Conservation (phyloP, 306 rosid genomes). For the Clitoria ternatea region DNA sequence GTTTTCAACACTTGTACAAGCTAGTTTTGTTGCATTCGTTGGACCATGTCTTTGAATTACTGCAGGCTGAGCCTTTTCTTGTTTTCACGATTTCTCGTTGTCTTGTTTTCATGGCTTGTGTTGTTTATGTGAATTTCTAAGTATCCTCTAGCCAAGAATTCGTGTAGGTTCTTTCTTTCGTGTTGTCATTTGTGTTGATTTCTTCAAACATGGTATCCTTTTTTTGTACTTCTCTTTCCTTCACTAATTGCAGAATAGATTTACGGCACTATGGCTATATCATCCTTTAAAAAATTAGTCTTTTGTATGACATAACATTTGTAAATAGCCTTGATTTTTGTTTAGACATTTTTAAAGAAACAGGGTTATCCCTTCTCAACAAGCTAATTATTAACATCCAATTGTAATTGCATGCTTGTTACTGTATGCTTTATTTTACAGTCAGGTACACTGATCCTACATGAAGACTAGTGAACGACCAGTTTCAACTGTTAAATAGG, state of each 20-base stretch:
- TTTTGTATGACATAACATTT: neutral
- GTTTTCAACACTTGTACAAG: neutral
- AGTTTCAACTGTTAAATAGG: constrained; percentile 31
- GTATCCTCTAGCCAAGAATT: neutral
- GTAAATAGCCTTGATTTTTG: no score
- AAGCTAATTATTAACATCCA: neutral
- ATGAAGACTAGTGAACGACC: constrained; percentile 39
- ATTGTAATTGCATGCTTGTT: neutral
- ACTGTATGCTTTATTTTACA: constrained; percentile 30
- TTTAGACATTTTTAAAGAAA: neutral
- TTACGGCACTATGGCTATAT: neutral
- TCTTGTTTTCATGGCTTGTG: neutral
- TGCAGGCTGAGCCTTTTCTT: neutral
- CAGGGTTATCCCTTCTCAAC: neutral
- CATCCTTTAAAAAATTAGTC: neutral
- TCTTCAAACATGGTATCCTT: neutral
- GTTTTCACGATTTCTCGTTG: neutral
- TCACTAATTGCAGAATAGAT: neutral
- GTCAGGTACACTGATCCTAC: constrained; percentile 39
- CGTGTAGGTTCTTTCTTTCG: neutral
- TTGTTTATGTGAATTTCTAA: neutral
- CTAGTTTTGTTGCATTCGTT: neutral
- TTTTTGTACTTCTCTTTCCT: neutral
- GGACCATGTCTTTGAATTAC: neutral
- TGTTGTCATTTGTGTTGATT: neutral